Percentiles rank a stretch among this genome's conserved stretches.
These are phyloP conservation scores for Erysimum cheiranthoides DNA, from an alignment of 345 rosid species.

Conservation along the genomic window DNA sequence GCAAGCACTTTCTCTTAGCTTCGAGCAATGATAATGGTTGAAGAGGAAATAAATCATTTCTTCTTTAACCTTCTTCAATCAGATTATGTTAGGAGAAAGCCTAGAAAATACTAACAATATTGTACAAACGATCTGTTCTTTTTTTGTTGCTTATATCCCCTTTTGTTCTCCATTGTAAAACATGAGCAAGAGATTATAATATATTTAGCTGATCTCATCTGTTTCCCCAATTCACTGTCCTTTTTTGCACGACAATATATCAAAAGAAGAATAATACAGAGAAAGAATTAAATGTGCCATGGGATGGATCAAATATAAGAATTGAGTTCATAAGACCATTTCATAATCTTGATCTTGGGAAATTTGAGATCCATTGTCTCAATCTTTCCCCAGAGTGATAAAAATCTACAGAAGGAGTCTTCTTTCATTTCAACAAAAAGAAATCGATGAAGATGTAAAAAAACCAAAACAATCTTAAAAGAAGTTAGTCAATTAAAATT, in stretches of 20 bases:
- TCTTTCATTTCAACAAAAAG: slow-evolving; percentile 5
- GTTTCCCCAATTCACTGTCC: slow-evolving; percentile 9
- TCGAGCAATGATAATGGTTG: slow-evolving; percentile 33
- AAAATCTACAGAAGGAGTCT: background rate
- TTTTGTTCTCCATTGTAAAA: slow-evolving; percentile 27
- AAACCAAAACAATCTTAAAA: background rate
- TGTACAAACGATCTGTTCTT: slow-evolving; percentile 38
- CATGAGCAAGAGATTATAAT: slow-evolving; percentile 23
- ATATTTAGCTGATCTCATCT: slow-evolving; percentile 10
- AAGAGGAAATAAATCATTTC: slow-evolving; percentile 41
- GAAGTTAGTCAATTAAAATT: too few species aligned
- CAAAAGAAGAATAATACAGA: background rate
- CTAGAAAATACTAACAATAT: slow-evolving; percentile 25
- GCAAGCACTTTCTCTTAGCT: slow-evolving; percentile 51
- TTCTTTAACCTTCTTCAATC: slow-evolving; percentile 35
- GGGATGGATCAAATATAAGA: background rate
- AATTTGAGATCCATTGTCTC: background rate
- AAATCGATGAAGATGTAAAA: slow-evolving; percentile 5
- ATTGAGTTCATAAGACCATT: background rate
- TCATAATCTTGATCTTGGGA: background rate
- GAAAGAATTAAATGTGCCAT: background rate
- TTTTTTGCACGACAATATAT: background rate
- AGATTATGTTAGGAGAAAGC: slow-evolving; percentile 38
- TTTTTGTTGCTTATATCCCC: background rate
- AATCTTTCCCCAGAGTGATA: background rate